Percentiles rank a stretch among this genome's conserved stretches.
These are phyloP conservation scores for Iberis pinnata DNA, from an alignment of 345 rosid species.

Conservation along the genomic window DNA sequence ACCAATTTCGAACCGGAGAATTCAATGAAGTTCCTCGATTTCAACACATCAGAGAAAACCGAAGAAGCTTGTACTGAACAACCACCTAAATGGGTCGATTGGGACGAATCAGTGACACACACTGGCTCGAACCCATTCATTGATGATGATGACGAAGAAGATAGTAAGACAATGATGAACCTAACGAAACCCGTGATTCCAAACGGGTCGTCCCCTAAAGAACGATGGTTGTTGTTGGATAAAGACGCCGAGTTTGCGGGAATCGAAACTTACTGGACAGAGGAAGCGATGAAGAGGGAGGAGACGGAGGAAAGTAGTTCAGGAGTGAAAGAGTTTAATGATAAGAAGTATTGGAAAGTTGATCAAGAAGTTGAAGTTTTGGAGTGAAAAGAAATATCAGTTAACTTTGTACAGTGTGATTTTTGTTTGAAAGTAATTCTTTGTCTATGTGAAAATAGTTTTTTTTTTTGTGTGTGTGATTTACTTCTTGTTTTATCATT, in stretches of 20 bases:
- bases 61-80: conserved; percentile 53
- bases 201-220: conserved; percentile 47
- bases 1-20: conserved; percentile 18
- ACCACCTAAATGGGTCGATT: conserved; percentile 76
- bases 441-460: too few relatives aligned
- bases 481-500: background rate
- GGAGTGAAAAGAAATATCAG: conserved; percentile 35
- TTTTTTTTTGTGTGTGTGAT: too few relatives aligned
- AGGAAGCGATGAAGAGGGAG: conserved; percentile 91
- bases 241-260: conserved; percentile 97
- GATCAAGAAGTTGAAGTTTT: conserved; percentile 77
- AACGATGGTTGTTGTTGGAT: conserved; percentile 70
- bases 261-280: conserved; percentile 79
- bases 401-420: conserved; percentile 28
- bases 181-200: conserved; percentile 43
- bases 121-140: conserved; percentile 60
- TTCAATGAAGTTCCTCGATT: conserved; percentile 32
- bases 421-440: conserved; percentile 18
- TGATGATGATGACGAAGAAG: conserved; percentile 35
- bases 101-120: conserved; percentile 63
- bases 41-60: conserved; percentile 27
- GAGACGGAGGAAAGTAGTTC: conserved; percentile 24
- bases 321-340: conserved; percentile 67
- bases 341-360: conserved; percentile 89
- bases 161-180: conserved; percentile 26